phyloP scores from a whole-genome alignment of 148 eudicot genomes.

The Nepenthes mirabilis region DNA sequence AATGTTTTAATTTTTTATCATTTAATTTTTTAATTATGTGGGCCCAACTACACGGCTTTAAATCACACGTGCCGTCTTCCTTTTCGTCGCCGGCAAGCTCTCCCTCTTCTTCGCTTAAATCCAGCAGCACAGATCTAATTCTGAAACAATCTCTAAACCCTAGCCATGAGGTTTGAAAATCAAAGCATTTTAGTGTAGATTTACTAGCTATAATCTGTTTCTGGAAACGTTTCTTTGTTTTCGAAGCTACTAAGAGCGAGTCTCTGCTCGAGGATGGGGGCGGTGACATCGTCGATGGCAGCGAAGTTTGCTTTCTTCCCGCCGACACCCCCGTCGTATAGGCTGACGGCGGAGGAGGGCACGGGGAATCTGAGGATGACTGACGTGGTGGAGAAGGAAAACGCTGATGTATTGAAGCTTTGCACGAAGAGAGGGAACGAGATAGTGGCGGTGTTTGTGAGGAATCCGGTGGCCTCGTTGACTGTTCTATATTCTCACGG shows the following conservation, averaged over 20 bases:
- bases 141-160: background rate
- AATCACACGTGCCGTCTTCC: slow-evolving; percentile 36
- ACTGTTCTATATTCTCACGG: slow-evolving; percentile 75
- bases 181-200: background rate
- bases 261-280: slow-evolving; percentile 33
- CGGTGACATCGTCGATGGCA: slow-evolving; percentile 73
- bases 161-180: background rate
- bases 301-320: slow-evolving; percentile 84
- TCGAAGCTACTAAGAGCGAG: background rate
- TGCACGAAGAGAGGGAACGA: slow-evolving; percentile 32
- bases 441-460: slow-evolving; percentile 27
- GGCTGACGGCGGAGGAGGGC: slow-evolving; percentile 23
- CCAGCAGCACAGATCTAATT: slow-evolving; percentile 9
- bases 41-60: no score
- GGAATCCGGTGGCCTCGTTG: slow-evolving; percentile 34
- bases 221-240: background rate
- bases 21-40: no score
- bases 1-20: no score
- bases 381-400: slow-evolving; percentile 24
- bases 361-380: slow-evolving; percentile 29
- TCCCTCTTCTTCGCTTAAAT: slow-evolving; percentile 12
- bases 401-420: slow-evolving; percentile 19
- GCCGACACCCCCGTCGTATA: slow-evolving; percentile 68
- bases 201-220: background rate
- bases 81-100: slow-evolving; percentile 34